phyloP scores from a whole-genome alignment of 2,329 filamentous ascomycete species.

The Venturia asperata region DNA sequence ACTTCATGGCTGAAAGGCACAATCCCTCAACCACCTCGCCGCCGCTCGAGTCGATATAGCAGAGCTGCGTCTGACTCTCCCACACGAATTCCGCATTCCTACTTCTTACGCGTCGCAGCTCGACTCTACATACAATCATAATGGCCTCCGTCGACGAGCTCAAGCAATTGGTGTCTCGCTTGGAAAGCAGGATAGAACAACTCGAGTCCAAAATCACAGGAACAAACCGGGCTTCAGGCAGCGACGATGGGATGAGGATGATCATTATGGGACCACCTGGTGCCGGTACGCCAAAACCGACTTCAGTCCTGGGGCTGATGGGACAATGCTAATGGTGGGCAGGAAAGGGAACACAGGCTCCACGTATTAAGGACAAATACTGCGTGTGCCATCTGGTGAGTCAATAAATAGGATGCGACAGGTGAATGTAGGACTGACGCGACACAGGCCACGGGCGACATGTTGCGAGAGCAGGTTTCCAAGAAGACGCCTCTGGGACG shows the following conservation, averaged over 20 bases:
- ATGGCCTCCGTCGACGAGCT: slow-evolving; percentile 59
- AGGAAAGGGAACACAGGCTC: slow-evolving; percentile 99
- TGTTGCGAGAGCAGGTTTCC: slow-evolving; percentile 96
- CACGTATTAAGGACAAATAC: slow-evolving; percentile 97
- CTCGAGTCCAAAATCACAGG: slow-evolving; percentile 63
- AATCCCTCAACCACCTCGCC: background rate
- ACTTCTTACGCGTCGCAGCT: slow-evolving; percentile 2
- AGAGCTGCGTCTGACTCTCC: slow-evolving; percentile 2
- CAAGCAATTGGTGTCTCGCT: slow-evolving; percentile 72
- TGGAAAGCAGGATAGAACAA: slow-evolving; percentile 79
- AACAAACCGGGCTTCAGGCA: slow-evolving; percentile 28
- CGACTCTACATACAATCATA: background rate
- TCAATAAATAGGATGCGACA: slow-evolving; percentile 20
- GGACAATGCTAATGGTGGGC: slow-evolving; percentile 18
- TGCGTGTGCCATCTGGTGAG: slow-evolving; percentile 92
- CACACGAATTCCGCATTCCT: background rate
- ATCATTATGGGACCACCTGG: slow-evolving; percentile 96
- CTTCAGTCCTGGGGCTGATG: slow-evolving; percentile 20
- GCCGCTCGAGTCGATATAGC: background rate
- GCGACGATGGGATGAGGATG: slow-evolving; percentile 71
- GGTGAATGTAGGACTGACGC: slow-evolving; percentile 21
- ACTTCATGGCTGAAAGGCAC: background rate
- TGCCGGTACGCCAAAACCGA: slow-evolving; percentile 62
- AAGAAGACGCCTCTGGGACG: slow-evolving; percentile 92
- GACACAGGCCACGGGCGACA: slow-evolving; percentile 86